Percentiles rank a stretch among this genome's conserved stretches.
Evolutionary conservation across 208 protist genomes (phyloP).

Genomic region (Crithidia thermophila): DNA sequence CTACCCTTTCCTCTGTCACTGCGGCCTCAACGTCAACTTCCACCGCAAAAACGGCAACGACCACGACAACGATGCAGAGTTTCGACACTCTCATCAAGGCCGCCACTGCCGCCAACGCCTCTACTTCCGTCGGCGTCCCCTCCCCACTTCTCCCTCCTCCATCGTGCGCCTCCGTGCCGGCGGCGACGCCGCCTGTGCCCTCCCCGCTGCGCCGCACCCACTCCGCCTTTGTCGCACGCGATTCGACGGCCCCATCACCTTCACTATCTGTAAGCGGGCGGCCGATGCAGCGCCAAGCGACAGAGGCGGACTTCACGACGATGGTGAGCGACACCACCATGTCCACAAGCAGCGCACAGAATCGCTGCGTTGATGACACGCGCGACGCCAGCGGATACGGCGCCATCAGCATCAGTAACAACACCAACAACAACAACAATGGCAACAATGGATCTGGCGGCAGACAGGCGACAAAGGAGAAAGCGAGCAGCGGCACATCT

Average conservation of each 20-base stretch:
- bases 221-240: no score
- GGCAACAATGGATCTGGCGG: no score
- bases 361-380: no score
- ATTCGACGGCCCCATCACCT: not conserved
- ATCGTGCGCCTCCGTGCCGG: not conserved
- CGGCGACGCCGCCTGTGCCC: not conserved
- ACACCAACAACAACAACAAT: not conserved
- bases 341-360: not conserved
- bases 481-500: not conserved
- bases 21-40: no score
- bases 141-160: not conserved
- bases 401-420: not conserved
- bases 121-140: not conserved
- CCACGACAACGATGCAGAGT: no score
- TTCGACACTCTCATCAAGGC: no score
- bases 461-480: no score
- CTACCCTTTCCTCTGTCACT: not conserved
- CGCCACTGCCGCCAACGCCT: no score
- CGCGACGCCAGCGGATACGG: not conserved
- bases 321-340: constrained; percentile 6
- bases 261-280: not conserved
- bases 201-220: no score
- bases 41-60: no score
- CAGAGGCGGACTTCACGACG: not conserved
- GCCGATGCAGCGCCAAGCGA: not conserved